Evolutionary conservation across 129 eudicot genomes (phyloP), one percentile per base, ranked within the genome.

Genomic region (Kitagawia praeruptora): DNA sequence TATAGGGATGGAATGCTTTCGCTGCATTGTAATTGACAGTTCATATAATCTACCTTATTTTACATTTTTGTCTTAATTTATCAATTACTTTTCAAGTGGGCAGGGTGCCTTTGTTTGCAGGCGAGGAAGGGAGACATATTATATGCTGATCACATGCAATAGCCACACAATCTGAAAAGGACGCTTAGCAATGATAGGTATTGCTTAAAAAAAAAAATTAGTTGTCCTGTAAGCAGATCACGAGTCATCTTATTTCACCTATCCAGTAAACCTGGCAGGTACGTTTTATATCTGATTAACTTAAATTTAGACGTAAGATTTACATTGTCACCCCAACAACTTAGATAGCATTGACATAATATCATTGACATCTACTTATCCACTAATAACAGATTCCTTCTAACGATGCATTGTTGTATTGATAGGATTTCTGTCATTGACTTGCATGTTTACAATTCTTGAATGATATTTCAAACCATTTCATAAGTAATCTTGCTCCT

Each of bases 1-100:
- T 91, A 89, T 80, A 80, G 46, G 51, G 86, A 85, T 46, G 96
- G 98, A 80, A 93, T 91, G 98, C 83, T 93, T 74, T 81, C 93
- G 0, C 80, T 89, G 74, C 89, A 89, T 81, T 66, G 64, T 78
- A 72, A 75, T 72, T 67, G 58, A 77, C 69, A 75, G 80, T 51
- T 25, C 54, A 78, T 23, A 28, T 64, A 45, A 7, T 38, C 37
- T 58, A 64, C 19, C 40, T 71, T 56, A 23, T 45, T 41, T 45
- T 31, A 23, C 49, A 42, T 14, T 23, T 63, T 10, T 76, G 75
- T 39, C 39, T 67, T 79, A 11, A 34, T 40, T 56, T 53, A 71
- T 75, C 42, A 23, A 39, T 45, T 49, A 48, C 70, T 75, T 73
- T 75, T 40, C 80, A 64, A 69, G 76, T 75, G 31, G 81, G 70